Evolutionary conservation across 2,329 filamentous ascomycete genomes (phyloP), one percentile per base, ranked within the genome.

Genomic region (Pseudogymnoascus sp.): DNA sequence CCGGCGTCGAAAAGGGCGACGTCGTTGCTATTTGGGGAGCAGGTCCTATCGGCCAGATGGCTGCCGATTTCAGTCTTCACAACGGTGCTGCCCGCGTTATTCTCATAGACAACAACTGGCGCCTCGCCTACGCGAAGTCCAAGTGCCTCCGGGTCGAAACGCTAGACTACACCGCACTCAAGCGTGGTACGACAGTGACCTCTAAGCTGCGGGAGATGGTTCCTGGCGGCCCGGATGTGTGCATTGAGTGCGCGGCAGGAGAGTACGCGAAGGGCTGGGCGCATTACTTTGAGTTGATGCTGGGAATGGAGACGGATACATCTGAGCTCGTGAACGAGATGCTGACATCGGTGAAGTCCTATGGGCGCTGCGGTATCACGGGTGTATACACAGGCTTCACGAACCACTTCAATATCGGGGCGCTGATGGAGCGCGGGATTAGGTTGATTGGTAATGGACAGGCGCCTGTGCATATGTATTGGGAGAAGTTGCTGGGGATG

Each of bases 381-480:
- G 85, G 85, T 62, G 79, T 66, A 63, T 67, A 68, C 59, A 61
- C 61, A 12, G 63, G 16, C 1, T 66, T 82, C 74, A 85, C 83
- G 28, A 87, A 87, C 73, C 83, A 86, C 70, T 86, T 87, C 77
- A 85, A 86, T 73, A 86, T 88, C 67, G 84, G 85, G 28, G 81
- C 84, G 1, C 69, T 88, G 37, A 87, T 88, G 85, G 83, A 87
- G 73, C 82, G 84, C 23, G 85, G 85, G 23, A 83, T 88, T 67
- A 81, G 83, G 12, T 76, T 88, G 46, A 86, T 86, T 67, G 84
- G 85, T 44, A 87, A 87, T 68, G 84, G 85, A 3, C 85, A 87
- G 72, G 84, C 84, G 1, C 85, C 85, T 1, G 84, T 88, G 0
- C 84, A 93, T 70, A 84, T 87, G 70, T 95, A 96, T 77, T 96